Evolutionary conservation across 352 stramenopile genomes (phyloP), one percentile per base, ranked within the genome.

Genomic region (Phytophthora kernoviae): DNA sequence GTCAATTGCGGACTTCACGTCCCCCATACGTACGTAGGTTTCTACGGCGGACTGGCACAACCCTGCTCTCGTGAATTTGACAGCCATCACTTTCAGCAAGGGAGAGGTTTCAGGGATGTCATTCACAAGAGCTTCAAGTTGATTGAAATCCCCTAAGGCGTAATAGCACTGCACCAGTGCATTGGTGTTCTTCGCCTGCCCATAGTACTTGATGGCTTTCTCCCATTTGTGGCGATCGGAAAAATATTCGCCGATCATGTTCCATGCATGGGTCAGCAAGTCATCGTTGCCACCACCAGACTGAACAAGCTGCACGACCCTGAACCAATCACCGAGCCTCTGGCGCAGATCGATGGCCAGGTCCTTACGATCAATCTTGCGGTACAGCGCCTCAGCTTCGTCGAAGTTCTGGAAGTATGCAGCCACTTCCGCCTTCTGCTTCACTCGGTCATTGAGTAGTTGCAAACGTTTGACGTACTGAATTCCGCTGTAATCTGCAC

Each of bases 281-380:
- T 80, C 79, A 44, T 98, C 93, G 30, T 85, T 88, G 18, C 83
- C 87, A 3, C 82, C 81, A n/a, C 80, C 78, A 1, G 81, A 85
- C 30, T 93, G 84, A 41, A 91, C 77, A 36, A 95, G 75, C 54
- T 92, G 81, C 2, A 97, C 77, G 15, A 98, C 93, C n/a, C 87
- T 72, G 50, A 96, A 96, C 88, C 93, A 98, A 68, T 98, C 93
- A 8, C 93, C 92, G 21, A 98, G 75, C 4, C 88, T 73, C 54
- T 94, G 81, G 6, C 93, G 84, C 18, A 98, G 68, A 26, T 97
- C 88, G 39, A 98, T 95, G 20, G 93, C 92, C 10, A 98, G 65
- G 55, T 98, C 94, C 51, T 96, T 96, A n/a, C 94, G 85, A 53
- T 98, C 94, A 14, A 98, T 98, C 63, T 98, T 94, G 17, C 88